Conservation (phyloP, 2,329 filamentous ascomycete genomes). For the Incumbomyces lentus region DNA sequence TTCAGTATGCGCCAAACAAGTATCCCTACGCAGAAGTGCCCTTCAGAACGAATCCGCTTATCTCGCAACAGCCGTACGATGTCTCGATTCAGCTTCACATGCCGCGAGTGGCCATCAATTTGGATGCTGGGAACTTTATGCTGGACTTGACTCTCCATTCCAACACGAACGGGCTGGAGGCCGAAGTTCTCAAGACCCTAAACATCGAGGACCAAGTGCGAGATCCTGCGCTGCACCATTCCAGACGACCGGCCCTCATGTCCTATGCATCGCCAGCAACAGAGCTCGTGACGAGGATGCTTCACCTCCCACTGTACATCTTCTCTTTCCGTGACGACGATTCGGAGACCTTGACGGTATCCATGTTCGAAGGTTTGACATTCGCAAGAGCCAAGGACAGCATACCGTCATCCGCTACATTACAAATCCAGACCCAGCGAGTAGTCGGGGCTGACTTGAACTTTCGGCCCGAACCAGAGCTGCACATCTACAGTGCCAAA, state of each 20-base stretch:
- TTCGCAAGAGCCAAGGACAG: slow-evolving; percentile 49
- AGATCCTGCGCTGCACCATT: slow-evolving; percentile 41
- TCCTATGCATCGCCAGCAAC: slow-evolving; percentile 68
- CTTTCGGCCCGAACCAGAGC: not conserved
- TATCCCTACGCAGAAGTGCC: slow-evolving; percentile 44
- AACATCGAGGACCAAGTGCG: slow-evolving; percentile 7
- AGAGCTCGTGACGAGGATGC: slow-evolving; percentile 35
- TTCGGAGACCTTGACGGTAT: slow-evolving; percentile 52
- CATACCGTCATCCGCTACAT: slow-evolving; percentile 43
- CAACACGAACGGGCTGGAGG: slow-evolving; percentile 14
- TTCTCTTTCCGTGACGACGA: slow-evolving; percentile 40
- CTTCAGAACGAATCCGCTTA: slow-evolving; percentile 42
- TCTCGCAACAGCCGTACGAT: slow-evolving; percentile 72
- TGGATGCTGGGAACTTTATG: slow-evolving; percentile 87
- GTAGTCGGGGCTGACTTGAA: slow-evolving; percentile 23
- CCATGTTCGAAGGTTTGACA: slow-evolving; percentile 61
- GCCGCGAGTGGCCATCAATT: slow-evolving; percentile 67
- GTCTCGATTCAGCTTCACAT: slow-evolving; percentile 64
- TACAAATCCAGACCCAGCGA: slow-evolving; percentile 61
- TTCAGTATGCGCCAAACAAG: slow-evolving; percentile 43
- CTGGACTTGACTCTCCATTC: slow-evolving; percentile 61
- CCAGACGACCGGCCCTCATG: slow-evolving; percentile 65
- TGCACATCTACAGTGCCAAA: slow-evolving; percentile 65
- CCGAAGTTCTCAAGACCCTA: slow-evolving; percentile 14
- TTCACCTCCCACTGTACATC: slow-evolving; percentile 16